Percentiles rank a stretch among this genome's conserved stretches.
Conservation (phyloP, 305 asterid genomes). For the Fraxinus paxiana region DNA sequence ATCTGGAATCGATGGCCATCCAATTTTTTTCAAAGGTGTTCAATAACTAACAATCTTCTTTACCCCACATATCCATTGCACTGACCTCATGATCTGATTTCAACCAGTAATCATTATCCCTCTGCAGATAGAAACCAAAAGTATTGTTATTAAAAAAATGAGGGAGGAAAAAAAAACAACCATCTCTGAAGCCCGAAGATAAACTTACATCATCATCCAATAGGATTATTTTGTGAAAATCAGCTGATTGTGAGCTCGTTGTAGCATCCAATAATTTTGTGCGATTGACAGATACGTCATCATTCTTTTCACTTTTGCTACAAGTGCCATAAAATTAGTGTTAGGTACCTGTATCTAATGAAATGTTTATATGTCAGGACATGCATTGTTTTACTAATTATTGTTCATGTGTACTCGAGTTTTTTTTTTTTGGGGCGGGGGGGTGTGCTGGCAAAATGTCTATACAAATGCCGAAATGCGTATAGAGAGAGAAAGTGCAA, state of each 20-base stretch:
- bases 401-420: neutral
- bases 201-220: conserved; percentile 53
- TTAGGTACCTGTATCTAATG: neutral
- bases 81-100: conserved; percentile 44
- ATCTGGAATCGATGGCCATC: neutral
- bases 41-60: conserved; percentile 27
- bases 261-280: conserved; percentile 35
- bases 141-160: neutral
- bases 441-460: neutral
- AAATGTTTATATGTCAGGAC: neutral
- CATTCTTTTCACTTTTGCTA: conserved; percentile 43
- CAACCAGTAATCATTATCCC: conserved; percentile 70
- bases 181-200: neutral
- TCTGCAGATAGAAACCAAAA: conserved; percentile 34
- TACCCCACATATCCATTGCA: conserved; percentile 56
- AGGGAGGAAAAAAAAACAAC: neutral
- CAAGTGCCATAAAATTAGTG: conserved; percentile 5
- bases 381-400: neutral
- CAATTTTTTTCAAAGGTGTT: neutral
- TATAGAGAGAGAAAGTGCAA: neutral
- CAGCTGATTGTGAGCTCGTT: conserved; percentile 30
- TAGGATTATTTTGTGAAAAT: conserved; percentile 56
- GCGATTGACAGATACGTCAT: conserved; percentile 36
- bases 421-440: neutral
- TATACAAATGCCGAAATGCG: neutral